Evolutionary conservation across 331 rosid genomes (phyloP), one percentile per base, ranked within the genome.

Genomic region (Arachis monticola): DNA sequence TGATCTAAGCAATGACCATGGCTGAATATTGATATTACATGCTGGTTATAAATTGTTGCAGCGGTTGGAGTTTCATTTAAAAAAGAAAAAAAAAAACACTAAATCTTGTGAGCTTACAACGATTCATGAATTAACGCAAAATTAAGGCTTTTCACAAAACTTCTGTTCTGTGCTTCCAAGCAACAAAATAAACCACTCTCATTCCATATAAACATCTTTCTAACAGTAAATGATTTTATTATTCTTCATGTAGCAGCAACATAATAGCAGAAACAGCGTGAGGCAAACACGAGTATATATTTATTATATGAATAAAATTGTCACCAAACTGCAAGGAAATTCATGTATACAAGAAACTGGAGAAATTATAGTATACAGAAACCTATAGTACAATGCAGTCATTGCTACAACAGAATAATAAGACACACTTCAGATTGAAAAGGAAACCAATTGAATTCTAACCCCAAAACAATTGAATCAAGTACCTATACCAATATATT

Each of bases 391-490:
- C 9, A 60, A 62, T 42, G 50, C 64, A 62, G 58, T 47, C 56
- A 52, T 8, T 67, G 70, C 10, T 40, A 52, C 38, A 60, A 7
- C 70, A 57, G 65, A 55, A 55, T 57, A 42, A 64, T 64, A 71
- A 27, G 8, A 11, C 77, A 63, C 30, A 5, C 17, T 60, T 27
- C 50, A 11, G 17, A 66, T 62, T 67, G 70, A 41, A 69, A 78
- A 51, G 72, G 61, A 65, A 74, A 59, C 17, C 52, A 48, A 6
- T 27, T 40, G 32, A 60, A 9, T 62, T 62, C 61, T 59, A 53
- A 35, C 76, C 41, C 72, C 56, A 40, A 59, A 64, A 55, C 48
- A 64, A 77, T 27, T 10, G 65, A 67, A 38, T 64, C 69, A 35
- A 3, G 31, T 45, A 45, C 9, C 56, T 53, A 61, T 53, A 38